Conservation (phyloP, 1,284 basidiomycete genomes). For the Leccinum insolens region DNA sequence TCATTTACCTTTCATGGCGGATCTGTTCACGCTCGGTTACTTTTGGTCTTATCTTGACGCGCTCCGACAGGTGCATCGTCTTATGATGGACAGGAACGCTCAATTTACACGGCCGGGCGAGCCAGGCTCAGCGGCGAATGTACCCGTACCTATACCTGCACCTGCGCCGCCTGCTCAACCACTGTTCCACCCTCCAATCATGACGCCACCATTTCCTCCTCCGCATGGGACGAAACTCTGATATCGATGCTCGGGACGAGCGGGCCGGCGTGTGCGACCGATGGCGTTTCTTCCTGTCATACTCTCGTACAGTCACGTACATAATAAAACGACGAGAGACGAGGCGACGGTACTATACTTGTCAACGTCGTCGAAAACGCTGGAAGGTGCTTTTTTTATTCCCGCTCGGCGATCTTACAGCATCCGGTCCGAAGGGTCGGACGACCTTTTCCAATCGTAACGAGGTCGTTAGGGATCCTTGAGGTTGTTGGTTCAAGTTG, state of each 20-base stretch:
- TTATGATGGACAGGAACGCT: conserved; percentile 70
- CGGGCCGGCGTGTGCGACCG: conserved; percentile 3
- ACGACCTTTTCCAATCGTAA: conserved; percentile 11
- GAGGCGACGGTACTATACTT: neutral
- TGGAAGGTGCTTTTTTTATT: conserved; percentile 9
- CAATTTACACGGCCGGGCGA: conserved; percentile 44
- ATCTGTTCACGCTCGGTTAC: conserved; percentile 20
- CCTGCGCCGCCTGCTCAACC: conserved; percentile 26
- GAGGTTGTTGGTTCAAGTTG: neutral
- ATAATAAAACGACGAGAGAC: conserved; percentile 15
- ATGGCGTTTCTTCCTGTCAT: neutral
- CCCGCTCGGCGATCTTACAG: conserved; percentile 5
- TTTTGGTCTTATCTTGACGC: conserved; percentile 17
- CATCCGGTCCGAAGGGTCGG: neutral
- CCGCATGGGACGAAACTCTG: conserved; percentile 36
- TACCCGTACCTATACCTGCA: conserved; percentile 29
- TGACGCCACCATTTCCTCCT: conserved; percentile 35
- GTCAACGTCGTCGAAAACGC: conserved; percentile 9
- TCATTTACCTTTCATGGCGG: conserved; percentile 8
- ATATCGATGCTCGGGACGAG: conserved; percentile 1
- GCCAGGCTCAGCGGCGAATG: conserved; percentile 11
- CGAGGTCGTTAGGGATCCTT: neutral
- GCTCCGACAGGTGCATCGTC: conserved; percentile 50
- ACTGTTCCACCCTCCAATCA: conserved; percentile 33
- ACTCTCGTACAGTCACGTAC: conserved; percentile 23